A percentile compares a stretch with the other conserved stretches of the same genome.
Conservation (phyloP, 129 eudicot species). For the Dittrichia graveolens region DNA sequence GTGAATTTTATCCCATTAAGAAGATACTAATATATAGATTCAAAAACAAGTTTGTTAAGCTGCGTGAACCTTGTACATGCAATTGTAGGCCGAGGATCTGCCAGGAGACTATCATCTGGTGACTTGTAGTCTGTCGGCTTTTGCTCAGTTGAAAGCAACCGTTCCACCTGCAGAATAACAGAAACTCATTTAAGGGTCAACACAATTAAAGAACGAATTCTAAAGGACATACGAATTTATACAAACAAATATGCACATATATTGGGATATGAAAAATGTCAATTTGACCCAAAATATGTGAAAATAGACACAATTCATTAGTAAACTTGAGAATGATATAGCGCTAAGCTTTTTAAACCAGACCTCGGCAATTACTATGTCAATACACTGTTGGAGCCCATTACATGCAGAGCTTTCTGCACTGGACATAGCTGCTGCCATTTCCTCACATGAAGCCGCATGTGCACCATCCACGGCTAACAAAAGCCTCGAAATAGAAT, state of each 20-base stretch:
- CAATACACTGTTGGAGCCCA: slow-evolving; percentile 96
- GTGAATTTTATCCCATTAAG: neutral
- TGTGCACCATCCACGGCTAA: slow-evolving; percentile 95
- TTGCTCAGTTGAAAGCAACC: slow-evolving; percentile 83
- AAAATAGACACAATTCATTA: neutral
- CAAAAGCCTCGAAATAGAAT: slow-evolving; percentile 76
- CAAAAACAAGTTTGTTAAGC: slow-evolving; percentile 8
- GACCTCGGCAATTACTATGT: slow-evolving; percentile 88
- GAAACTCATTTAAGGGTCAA: neutral
- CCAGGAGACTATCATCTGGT: slow-evolving; percentile 76
- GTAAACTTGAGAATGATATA: neutral
- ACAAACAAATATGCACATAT: neutral
- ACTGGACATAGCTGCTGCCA: slow-evolving; percentile 84
- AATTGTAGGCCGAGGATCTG: slow-evolving; percentile 92
- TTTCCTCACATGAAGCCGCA: slow-evolving; percentile 89
- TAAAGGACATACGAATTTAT: neutral
- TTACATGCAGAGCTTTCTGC: slow-evolving; percentile 81
- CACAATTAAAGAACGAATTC: neutral
- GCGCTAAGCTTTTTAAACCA: slow-evolving; percentile 9
- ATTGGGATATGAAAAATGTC: neutral
- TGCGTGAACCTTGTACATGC: slow-evolving; percentile 75
- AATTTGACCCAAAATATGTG: neutral
- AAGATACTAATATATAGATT: neutral
- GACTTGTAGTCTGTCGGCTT: slow-evolving; percentile 80
- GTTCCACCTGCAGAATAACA: slow-evolving; percentile 61